Percentiles rank a stretch among this genome's conserved stretches.
Evolutionary conservation across 139 green algal species (phyloP).

Genomic region (Spirogloea muscicola): DNA sequence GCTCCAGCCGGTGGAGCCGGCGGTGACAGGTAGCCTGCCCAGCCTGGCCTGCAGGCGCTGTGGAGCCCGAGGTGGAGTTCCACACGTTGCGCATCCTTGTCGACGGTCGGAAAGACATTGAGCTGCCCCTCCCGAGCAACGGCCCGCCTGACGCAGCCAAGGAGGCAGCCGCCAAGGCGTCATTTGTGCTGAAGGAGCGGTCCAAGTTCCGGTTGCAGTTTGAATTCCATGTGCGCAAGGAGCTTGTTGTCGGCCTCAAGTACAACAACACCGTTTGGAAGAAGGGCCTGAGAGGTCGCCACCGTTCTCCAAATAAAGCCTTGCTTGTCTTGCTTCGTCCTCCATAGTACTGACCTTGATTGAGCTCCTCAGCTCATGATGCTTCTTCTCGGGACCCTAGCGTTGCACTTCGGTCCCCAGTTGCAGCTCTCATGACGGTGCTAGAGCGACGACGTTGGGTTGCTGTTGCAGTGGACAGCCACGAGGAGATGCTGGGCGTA

Average conservation of each 20-base stretch:
- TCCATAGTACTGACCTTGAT: too few species aligned
- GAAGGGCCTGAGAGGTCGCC: too few species aligned
- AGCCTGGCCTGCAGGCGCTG: too few species aligned
- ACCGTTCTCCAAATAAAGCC: too few species aligned
- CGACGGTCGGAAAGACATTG: slow-evolving; percentile 31
- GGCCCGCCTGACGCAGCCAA: slow-evolving; percentile 8
- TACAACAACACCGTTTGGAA: slow-evolving; percentile 39
- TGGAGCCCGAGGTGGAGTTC: slow-evolving; percentile 39
- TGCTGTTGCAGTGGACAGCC: slow-evolving; percentile 38
- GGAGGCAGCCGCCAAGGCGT: neutral
- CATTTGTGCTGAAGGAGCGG: slow-evolving; percentile 46
- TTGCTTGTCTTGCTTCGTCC: too few species aligned
- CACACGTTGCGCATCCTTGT: slow-evolving; percentile 20
- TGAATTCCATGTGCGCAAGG: slow-evolving; percentile 36
- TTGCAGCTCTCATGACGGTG: too few species aligned
- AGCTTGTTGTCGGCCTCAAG: slow-evolving; percentile 36
- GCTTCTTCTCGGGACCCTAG: too few species aligned
- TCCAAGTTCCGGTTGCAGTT: slow-evolving; percentile 39
- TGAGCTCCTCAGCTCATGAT: too few species aligned
- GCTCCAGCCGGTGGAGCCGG: too few species aligned
- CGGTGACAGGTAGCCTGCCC: too few species aligned
- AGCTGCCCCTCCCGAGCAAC: slow-evolving; percentile 26
- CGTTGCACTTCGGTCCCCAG: too few species aligned
- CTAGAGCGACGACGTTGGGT: too few species aligned
- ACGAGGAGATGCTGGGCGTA: slow-evolving; percentile 35